Base-by-base conservation (phyloP, 495 filamentous ascomycete genomes). In the Xylaria bambusicola region DNA sequence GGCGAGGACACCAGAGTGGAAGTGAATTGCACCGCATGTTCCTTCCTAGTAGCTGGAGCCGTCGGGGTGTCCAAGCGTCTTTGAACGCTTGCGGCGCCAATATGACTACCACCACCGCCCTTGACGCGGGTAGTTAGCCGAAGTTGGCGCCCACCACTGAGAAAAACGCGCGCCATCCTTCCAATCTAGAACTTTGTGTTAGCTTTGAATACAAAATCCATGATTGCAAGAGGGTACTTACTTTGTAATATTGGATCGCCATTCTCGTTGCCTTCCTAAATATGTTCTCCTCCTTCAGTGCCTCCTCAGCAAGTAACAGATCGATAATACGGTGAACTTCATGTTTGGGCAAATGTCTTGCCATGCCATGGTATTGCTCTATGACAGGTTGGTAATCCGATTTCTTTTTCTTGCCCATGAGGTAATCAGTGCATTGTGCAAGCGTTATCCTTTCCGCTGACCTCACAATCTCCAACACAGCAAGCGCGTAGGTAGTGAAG, bases 1-100 rank as follows among this genome's bases (percentile, higher is more conserved):
- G 94, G 93, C 10, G 94, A 96, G 2, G 94, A 92, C 9, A 97
- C 82, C 54, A 91, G 89, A 0, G 93, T 96, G 5, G 93, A 95
- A 24, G 73, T 64, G 26, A 72, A 57, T 18, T 68, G 64, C 40
- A 53, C 67, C 17, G 67, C 51, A 13, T 47, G 17, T 29, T 62
- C 65, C 40, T 67, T 71, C 29, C 65, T 76, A 29, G 66, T 73
- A 56, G 68, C 61, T 15, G 59, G 35, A 13, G 63, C 41, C 51
- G 68, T 61, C 13, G 68, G 61, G 27, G 58, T 61, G 24, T 50
- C 60, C 36, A 64, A 48, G 13, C 63, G 62, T 35, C 45, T 41
- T 13, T 61, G 58, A 15, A 38, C 53, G 33, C 58, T 46, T 18
- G 61, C 20, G 35, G 61, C 40, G 36, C 48, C 53, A 41, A 47